Conservation (phyloP, 1,284 basidiomycete genomes). For the Chondrostereum purpureum region DNA sequence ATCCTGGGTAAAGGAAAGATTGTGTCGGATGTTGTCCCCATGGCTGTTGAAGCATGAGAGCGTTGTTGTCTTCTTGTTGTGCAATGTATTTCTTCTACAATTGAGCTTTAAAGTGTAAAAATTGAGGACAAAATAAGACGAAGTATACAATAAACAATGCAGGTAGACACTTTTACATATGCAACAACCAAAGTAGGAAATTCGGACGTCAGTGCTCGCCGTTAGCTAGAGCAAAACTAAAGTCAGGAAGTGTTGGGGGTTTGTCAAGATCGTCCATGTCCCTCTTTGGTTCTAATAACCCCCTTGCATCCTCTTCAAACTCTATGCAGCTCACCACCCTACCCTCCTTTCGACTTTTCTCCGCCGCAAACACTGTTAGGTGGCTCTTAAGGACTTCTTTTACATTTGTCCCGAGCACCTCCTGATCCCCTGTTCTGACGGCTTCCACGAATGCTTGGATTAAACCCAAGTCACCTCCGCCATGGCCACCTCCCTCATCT, state of each 20-base stretch:
- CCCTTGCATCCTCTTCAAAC: slow-evolving; percentile 49
- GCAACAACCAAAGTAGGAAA: too few species aligned
- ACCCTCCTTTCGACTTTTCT: slow-evolving; percentile 64
- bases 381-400: slow-evolving; percentile 71
- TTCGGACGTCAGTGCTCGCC: too few species aligned
- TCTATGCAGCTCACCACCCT: slow-evolving; percentile 57
- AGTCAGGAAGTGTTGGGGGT: too few species aligned
- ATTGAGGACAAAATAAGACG: too few species aligned
- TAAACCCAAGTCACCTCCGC: slow-evolving; percentile 75
- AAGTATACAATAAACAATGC: too few species aligned
- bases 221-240: too few species aligned
- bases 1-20: slow-evolving; percentile 43
- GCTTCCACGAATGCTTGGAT: slow-evolving; percentile 69
- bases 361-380: slow-evolving; percentile 80
- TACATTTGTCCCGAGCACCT: slow-evolving; percentile 57
- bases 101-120: too few species aligned
- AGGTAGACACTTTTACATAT: too few species aligned
- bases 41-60: slow-evolving; percentile 57
- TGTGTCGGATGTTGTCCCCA: slow-evolving; percentile 39
- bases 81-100: neutral
- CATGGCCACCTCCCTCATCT: slow-evolving; percentile 64
- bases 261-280: neutral
- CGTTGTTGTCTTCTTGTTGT: neutral
- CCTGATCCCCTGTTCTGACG: slow-evolving; percentile 56
- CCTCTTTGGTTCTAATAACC: slow-evolving; percentile 15